These are phyloP conservation scores for Primulina tabacum DNA, from an alignment of 257 asterid species.

Conservation along the genomic window DNA sequence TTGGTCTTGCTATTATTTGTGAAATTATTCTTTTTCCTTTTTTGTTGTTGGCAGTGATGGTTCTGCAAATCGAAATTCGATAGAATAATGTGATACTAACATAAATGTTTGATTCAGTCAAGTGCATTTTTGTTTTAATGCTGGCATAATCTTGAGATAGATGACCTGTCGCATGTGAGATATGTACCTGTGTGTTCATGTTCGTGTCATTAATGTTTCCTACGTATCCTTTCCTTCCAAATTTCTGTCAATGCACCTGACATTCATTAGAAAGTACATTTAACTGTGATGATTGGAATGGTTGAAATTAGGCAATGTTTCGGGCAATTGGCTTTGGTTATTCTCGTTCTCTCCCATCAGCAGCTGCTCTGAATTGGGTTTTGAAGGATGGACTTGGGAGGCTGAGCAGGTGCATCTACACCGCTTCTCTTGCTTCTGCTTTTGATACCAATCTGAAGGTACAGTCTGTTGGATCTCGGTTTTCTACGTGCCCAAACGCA, in stretches of 20 bases:
- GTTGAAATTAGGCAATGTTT: slow-evolving; percentile 75
- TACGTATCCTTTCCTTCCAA: too few relatives aligned
- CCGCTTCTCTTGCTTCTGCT: slow-evolving; percentile 89
- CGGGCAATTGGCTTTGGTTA: slow-evolving; percentile 95
- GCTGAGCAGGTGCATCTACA: slow-evolving; percentile 85
- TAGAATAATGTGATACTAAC: background rate
- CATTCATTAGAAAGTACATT: too few relatives aligned
- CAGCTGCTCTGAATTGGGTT: slow-evolving; percentile 97
- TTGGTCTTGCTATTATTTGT: background rate
- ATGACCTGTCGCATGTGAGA: background rate
- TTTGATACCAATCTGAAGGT: slow-evolving; percentile 98
- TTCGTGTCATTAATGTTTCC: too few relatives aligned
- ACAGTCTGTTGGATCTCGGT: too few relatives aligned
- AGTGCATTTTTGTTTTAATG: background rate
- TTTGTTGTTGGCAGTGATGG: background rate
- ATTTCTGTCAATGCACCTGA: too few relatives aligned
- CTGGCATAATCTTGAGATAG: slow-evolving; percentile 14
- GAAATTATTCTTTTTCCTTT: background rate
- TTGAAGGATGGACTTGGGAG: slow-evolving; percentile 97
- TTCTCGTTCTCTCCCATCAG: slow-evolving; percentile 83
- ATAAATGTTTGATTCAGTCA: background rate
- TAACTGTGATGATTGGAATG: slow-evolving; percentile 9
- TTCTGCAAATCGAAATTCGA: background rate
- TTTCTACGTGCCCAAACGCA: too few relatives aligned
- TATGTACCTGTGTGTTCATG: background rate